phyloP scores from a whole-genome alignment of 1,139 yeast species.

The Hansenula anomala region DNA sequence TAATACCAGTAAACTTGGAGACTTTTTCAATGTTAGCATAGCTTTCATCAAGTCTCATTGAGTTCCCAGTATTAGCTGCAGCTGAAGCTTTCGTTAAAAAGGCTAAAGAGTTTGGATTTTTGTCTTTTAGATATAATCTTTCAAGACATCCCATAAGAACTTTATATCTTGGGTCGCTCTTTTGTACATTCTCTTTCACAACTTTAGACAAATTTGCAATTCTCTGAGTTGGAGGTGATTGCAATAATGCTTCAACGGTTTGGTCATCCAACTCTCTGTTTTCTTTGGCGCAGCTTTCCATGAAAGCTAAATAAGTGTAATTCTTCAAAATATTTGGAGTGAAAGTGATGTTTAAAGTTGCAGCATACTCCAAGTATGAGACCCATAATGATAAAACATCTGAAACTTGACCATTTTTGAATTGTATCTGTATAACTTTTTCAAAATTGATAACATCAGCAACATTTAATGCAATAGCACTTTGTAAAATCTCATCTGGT shows the following conservation, averaged over 20 bases:
- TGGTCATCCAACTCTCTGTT: conserved; percentile 2
- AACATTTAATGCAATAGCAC: background rate
- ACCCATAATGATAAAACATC: conserved; percentile 21
- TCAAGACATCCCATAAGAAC: conserved; percentile 2
- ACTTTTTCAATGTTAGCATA: no score
- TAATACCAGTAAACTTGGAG: conserved; percentile 10
- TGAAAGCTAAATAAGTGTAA: conserved; percentile 9
- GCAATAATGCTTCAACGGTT: background rate
- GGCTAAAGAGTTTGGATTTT: conserved; percentile 16
- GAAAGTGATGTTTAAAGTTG: no score
- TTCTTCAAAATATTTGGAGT: background rate
- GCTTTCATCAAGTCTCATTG: no score
- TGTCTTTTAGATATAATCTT: conserved; percentile 1
- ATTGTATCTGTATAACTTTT: conserved; percentile 5
- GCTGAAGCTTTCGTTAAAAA: conserved; percentile 15
- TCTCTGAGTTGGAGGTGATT: no score
- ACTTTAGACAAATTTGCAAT: conserved; percentile 5
- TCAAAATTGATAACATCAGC: conserved; percentile 5
- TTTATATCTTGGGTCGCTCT: conserved; percentile 7
- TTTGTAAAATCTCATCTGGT: no score
- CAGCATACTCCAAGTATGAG: conserved; percentile 14
- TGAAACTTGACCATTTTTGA: conserved; percentile 9
- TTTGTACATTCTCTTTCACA: no score
- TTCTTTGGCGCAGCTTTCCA: conserved; percentile 1
- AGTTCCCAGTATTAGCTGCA: no score